A percentile compares a stretch with the other conserved stretches of the same genome.
These are phyloP conservation scores for Saccharomycopsis fermentans DNA, from an alignment of 805 yeast genomes.

Conservation along the genomic window DNA sequence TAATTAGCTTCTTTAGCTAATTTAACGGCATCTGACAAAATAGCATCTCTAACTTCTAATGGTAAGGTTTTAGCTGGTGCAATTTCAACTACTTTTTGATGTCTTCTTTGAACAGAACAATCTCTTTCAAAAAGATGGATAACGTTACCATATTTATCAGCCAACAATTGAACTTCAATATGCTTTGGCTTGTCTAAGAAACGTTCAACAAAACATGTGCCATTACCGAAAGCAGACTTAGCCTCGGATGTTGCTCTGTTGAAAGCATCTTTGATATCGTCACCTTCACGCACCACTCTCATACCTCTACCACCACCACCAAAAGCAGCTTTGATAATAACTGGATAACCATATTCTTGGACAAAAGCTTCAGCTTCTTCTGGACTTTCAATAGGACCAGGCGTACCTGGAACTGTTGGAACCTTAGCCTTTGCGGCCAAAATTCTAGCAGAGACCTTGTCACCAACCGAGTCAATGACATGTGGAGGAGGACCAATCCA, in stretches of 20 bases:
- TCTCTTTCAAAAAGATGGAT: constrained; percentile 95
- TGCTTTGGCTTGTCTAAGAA: constrained; percentile 94
- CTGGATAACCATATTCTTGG: constrained; percentile 81
- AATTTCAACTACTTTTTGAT: constrained; percentile 96
- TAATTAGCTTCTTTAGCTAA: constrained; percentile 83
- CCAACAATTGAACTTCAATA: constrained; percentile 92
- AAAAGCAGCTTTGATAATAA: constrained; percentile 95
- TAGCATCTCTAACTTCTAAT: constrained; percentile 74
- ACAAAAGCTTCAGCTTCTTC: constrained; percentile 77
- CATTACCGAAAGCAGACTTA: constrained; percentile 91
- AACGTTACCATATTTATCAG: constrained; percentile 89
- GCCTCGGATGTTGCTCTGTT: constrained; percentile 92
- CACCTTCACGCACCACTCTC: constrained; percentile 98
- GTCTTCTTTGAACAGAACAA: constrained; percentile 99
- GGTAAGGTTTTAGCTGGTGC: constrained; percentile 96
- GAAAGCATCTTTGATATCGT: constrained; percentile 84
- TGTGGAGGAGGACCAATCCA: constrained; percentile 92
- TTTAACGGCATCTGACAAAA: constrained; percentile 87
- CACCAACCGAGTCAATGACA: constrained; percentile 93
- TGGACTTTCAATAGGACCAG: constrained; percentile 82
- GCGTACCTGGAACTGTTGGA: constrained; percentile 96
- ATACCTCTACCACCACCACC: constrained; percentile 99
- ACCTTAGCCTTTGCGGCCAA: constrained; percentile 75
- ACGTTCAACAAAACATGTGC: constrained; percentile 95
- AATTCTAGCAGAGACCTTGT: constrained; percentile 88